Evolutionary conservation across 208 protist genomes (phyloP).

Genomic region (Trypanosoma scelopori): DNA sequence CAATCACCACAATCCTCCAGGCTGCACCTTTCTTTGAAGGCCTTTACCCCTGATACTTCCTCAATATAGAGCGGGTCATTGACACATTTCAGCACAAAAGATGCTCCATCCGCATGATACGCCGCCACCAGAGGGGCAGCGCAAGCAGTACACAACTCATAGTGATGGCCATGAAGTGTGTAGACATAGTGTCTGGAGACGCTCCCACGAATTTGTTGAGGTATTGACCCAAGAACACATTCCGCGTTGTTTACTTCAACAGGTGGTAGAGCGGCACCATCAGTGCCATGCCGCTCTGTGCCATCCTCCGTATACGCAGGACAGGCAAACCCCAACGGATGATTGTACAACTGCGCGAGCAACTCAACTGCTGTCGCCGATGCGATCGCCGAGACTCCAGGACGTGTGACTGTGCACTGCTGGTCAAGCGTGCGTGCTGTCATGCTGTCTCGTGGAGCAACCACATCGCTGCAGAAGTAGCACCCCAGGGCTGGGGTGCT

Average conservation of each 20-base stretch:
- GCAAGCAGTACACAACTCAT: constrained; percentile 94
- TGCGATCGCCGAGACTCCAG: constrained; percentile 93
- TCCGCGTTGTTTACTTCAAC: constrained; percentile 7
- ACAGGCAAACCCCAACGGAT: constrained; percentile 71
- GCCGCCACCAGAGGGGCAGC: constrained; percentile 66
- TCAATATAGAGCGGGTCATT: constrained; percentile 86
- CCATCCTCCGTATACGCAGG: constrained; percentile 37
- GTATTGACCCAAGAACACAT: constrained; percentile 71
- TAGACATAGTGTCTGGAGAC: constrained; percentile 73
- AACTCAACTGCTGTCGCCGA: constrained; percentile 94
- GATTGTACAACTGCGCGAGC: constrained; percentile 92
- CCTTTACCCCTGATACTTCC: constrained; percentile 68
- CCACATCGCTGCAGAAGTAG: constrained; percentile 98
- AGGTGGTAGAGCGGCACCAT: background rate
- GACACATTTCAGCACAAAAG: constrained; percentile 92
- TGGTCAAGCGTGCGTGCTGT: constrained; percentile 97
- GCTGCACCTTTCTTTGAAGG: constrained; percentile 57
- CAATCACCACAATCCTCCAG: constrained; percentile 18
- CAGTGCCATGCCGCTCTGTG: background rate
- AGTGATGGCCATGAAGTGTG: constrained; percentile 71
- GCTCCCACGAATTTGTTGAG: constrained; percentile 90
- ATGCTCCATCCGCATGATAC: constrained; percentile 69
- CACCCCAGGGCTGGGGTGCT: constrained; percentile 81
- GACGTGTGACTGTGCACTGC: constrained; percentile 98
- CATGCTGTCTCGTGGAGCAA: constrained; percentile 89